Evolutionary conservation across 768 basidiomycete genomes (phyloP).

Genomic region (Podaxis rugospora): DNA sequence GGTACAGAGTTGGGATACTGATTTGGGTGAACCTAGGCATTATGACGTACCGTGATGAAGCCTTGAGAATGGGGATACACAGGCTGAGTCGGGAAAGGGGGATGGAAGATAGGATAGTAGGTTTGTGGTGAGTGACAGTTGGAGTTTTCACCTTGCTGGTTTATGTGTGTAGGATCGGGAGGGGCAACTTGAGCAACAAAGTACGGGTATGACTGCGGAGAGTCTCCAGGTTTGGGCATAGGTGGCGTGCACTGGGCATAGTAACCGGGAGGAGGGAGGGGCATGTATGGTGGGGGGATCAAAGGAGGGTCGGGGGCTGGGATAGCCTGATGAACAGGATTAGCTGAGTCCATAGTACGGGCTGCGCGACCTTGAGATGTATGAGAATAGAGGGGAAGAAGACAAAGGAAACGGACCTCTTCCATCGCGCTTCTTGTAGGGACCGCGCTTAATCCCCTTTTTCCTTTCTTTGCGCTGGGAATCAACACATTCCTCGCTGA

Average conservation of each 20-base stretch:
- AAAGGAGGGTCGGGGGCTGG: constrained; percentile 28
- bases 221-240: constrained; percentile 48
- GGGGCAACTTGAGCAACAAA: constrained; percentile 37
- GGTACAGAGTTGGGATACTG: constrained; percentile 19
- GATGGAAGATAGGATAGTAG: constrained; percentile 8
- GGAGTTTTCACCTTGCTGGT: background rate
- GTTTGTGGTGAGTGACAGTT: background rate
- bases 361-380: constrained; percentile 47
- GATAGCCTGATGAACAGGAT: constrained; percentile 35
- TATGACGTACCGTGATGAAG: constrained; percentile 24
- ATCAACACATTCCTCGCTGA: constrained; percentile 83
- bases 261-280: constrained; percentile 46
- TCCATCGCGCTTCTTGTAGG: constrained; percentile 95
- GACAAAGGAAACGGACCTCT: constrained; percentile 53
- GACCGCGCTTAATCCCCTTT: constrained; percentile 81
- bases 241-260: constrained; percentile 52
- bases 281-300: constrained; percentile 47
- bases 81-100: constrained; percentile 6
- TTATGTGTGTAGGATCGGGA: constrained; percentile 28
- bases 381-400: constrained; percentile 10
- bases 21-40: constrained; percentile 23
- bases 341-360: constrained; percentile 43
- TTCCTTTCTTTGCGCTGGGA: constrained; percentile 91
- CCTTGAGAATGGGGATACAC: constrained; percentile 21
- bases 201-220: constrained; percentile 47